A percentile compares a stretch with the other conserved stretches of the same genome.
Conservation (phyloP, 306 rosid species). For the Leucaena leucocephala region DNA sequence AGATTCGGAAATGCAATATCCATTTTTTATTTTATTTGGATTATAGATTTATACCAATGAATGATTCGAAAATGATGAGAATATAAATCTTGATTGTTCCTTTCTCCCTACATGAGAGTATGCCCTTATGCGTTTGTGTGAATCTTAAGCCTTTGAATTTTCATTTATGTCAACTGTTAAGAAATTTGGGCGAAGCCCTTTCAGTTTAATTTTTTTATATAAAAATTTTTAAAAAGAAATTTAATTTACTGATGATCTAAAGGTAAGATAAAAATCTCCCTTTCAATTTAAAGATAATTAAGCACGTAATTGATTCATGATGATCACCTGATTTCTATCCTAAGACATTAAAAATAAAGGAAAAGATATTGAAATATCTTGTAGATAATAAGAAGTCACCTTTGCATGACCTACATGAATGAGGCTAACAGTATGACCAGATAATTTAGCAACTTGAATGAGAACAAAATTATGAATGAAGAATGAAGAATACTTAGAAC, state of each 20-base stretch:
- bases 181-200: not conserved
- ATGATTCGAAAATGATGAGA: not conserved
- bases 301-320: no score
- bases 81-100: no score
- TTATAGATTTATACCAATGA: not conserved
- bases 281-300: no score
- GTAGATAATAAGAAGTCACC: conserved; percentile 28
- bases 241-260: no score
- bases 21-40: not conserved
- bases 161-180: not conserved
- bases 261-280: no score
- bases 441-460: conserved; percentile 26
- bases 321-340: not conserved
- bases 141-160: not conserved
- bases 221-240: no score
- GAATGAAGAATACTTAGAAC: conserved; percentile 22
- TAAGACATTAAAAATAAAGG: no score
- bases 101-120: not conserved
- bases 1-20: not conserved
- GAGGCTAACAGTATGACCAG: conserved; percentile 10
- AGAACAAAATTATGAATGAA: not conserved
- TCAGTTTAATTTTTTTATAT: no score
- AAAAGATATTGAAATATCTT: not conserved
- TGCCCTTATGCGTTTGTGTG: not conserved
- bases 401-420: conserved; percentile 23